Conservation (phyloP, 1,284 basidiomycete genomes). For the Wallemia mellicola region DNA sequence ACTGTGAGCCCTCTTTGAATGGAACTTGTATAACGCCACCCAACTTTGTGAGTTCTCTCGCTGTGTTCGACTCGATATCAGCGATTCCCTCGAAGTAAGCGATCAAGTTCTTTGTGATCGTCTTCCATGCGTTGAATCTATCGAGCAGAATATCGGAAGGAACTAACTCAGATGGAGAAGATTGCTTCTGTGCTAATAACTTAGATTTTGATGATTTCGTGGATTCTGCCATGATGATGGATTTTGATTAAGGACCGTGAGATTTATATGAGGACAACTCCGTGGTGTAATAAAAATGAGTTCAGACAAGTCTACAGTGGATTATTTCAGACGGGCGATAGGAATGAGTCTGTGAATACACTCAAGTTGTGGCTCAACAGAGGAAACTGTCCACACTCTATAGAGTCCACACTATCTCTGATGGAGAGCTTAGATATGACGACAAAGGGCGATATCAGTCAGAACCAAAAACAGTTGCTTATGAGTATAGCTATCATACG, state of each 20-base stretch:
- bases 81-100: conserved; percentile 46
- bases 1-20: conserved; percentile 80
- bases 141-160: conserved; percentile 94
- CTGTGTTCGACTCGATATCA: conserved; percentile 82
- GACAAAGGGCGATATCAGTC: conserved; percentile 1
- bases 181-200: not conserved
- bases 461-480: conserved; percentile 1
- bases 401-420: conserved; percentile 8
- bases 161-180: conserved; percentile 30
- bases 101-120: conserved; percentile 80
- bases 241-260: not conserved
- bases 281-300: not conserved
- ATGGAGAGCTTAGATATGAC: conserved; percentile 7
- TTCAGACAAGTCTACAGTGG: not conserved
- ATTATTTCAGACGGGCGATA: not conserved
- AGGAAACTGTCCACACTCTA: conserved; percentile 8
- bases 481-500: conserved; percentile 15
- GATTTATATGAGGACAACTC: not conserved
- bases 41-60: conserved; percentile 76
- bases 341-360: conserved; percentile 30
- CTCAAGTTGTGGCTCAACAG: conserved; percentile 9
- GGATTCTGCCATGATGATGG: not conserved
- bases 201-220: not conserved
- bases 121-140: conserved; percentile 60
- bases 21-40: conserved; percentile 96